Base-by-base conservation (phyloP, 2,329 filamentous ascomycete species). In the Beauveria australis region DNA sequence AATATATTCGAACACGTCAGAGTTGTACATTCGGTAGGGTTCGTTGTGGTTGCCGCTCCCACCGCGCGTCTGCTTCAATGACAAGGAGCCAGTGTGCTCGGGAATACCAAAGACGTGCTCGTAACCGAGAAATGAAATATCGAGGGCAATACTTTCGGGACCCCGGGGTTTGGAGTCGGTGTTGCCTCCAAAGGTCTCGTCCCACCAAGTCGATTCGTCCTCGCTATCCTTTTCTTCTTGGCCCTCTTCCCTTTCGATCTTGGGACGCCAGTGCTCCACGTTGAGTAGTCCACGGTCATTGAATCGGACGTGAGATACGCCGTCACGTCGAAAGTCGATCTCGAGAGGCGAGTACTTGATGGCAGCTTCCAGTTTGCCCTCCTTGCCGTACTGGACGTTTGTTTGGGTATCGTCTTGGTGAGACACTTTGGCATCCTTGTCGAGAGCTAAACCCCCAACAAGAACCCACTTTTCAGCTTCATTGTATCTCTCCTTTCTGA, bases 1-100 rank as follows among this genome's bases (percentile, higher is more conserved):
- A 68, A 96, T 88, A 73, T 99, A 99, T 76, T 99, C 94, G 68
- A 99, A 99, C 12, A 99, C 94, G 72, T 99, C 94, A 37, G 91
- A 84, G 73, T 99, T 99, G 78, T 97, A 97, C 73, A 99, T 76
- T 43, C 94, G 85, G 76, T 99, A 99, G 0, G 94, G 94, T 64
- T 99, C 91, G 10, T 82, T 80, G 74, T 94, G 91, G 67, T 91
- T 90, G 63, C 89, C 91, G 22, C 91, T 84, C 26, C 92, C 92
- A 57, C 93, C 94, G 59, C 91, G 88, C 14, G 94, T 99, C 72
- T 96, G 86, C 75, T 89, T 94, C 66, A 99, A 77, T 0, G 93
- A 95, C 51, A 99, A 73, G 7, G 92, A 87, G 2, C 92, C 91
- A 41, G 94, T 85, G 75, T 99, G 94, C 71, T 96, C 92, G 1